These are phyloP conservation scores for Ophiostoma pallidulum DNA, from an alignment of 2,329 filamentous ascomycete species.

Conservation along the genomic window DNA sequence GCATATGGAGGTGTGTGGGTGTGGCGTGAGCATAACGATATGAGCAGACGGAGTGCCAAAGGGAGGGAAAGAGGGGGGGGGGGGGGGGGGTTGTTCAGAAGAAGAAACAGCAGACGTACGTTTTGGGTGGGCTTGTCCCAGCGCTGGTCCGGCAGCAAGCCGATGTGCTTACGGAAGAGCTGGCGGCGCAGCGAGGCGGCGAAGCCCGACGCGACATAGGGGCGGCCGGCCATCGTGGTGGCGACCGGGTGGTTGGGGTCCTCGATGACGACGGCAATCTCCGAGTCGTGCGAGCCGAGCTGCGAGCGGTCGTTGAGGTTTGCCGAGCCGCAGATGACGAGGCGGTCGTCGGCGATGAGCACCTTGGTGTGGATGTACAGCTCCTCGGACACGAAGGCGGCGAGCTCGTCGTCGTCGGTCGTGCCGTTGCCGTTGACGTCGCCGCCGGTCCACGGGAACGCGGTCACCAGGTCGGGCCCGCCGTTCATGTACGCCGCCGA, in stretches of 20 bases:
- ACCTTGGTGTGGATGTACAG: slow-evolving; percentile 59
- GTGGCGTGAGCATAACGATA: background rate
- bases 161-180: slow-evolving; percentile 84
- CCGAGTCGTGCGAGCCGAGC: slow-evolving; percentile 75
- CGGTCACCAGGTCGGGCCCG: slow-evolving; percentile 59
- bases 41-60: no score
- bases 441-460: slow-evolving; percentile 45
- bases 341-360: slow-evolving; percentile 71
- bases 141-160: slow-evolving; percentile 63
- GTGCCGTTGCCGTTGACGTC: background rate
- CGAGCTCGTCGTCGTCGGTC: slow-evolving; percentile 42
- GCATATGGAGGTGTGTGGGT: background rate
- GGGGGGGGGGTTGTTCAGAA: no score
- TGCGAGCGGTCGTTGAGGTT: slow-evolving; percentile 59
- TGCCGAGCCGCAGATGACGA: slow-evolving; percentile 67
- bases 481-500: slow-evolving; percentile 75
- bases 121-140: slow-evolving; percentile 61
- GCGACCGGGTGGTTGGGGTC: slow-evolving; percentile 58
- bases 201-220: slow-evolving; percentile 61
- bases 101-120: slow-evolving; percentile 25
- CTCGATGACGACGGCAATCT: slow-evolving; percentile 80
- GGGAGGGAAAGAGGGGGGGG: background rate
- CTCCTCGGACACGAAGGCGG: slow-evolving; percentile 54
- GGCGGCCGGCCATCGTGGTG: slow-evolving; percentile 62
- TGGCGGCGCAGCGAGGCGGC: slow-evolving; percentile 71